Evolutionary conservation across 2,329 filamentous ascomycete species (phyloP).

Genomic region (Diplodia sapinea): DNA sequence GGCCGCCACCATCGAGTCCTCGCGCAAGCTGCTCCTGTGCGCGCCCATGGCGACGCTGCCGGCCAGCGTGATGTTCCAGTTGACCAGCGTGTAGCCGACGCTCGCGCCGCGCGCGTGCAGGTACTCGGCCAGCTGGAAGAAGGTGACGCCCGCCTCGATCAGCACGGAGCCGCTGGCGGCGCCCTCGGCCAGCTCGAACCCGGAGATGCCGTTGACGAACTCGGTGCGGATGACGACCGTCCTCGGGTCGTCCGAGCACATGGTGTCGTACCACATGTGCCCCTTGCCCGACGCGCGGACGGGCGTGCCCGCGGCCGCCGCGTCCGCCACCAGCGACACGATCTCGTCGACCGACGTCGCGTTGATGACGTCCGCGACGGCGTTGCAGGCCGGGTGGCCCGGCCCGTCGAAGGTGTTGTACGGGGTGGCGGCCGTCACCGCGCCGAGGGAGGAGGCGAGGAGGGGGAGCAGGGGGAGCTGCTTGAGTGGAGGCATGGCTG

Average conservation of each 20-base stretch:
- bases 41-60: conserved; percentile 61
- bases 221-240: conserved; percentile 58
- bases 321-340: conserved; percentile 50
- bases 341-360: conserved; percentile 56
- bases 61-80: conserved; percentile 61
- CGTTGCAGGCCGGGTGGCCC: conserved; percentile 56
- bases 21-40: conserved; percentile 56
- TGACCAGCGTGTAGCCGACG: conserved; percentile 59
- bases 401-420: conserved; percentile 59
- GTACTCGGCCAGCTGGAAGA: conserved; percentile 56
- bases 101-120: conserved; percentile 55
- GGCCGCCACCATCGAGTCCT: conserved; percentile 58
- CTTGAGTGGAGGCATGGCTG: not conserved
- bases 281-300: conserved; percentile 58
- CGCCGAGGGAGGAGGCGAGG: conserved; percentile 39
- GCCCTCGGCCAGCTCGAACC: conserved; percentile 48
- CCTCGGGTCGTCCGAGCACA: conserved; percentile 56
- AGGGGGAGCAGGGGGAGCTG: conserved; percentile 47
- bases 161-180: conserved; percentile 52
- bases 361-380: conserved; percentile 54
- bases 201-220: conserved; percentile 52
- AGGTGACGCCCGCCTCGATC: conserved; percentile 60
- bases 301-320: conserved; percentile 48
- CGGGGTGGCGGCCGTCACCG: conserved; percentile 30
- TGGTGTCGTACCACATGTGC: conserved; percentile 62